Evolutionary conservation across 768 basidiomycete genomes (phyloP), one percentile per base, ranked within the genome.

Genomic region (Suillus clintonianus): DNA sequence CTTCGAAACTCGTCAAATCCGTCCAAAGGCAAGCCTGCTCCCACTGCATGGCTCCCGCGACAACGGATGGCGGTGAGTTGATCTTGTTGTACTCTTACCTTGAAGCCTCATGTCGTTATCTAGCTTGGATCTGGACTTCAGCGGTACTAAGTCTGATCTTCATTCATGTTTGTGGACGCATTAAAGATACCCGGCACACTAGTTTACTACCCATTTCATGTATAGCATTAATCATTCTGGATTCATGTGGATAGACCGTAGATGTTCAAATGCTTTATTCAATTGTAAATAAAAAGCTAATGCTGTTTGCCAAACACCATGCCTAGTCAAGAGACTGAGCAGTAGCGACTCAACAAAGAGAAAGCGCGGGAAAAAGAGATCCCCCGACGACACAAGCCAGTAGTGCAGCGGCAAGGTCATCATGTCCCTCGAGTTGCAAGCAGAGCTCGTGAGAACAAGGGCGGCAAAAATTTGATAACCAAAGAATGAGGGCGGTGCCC

Each of bases 41-140:
- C 90, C 24, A 82, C 80, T 6, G 87, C 89, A 64, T 95, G 91
- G 89, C 77, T 94, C 13, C 85, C 84, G 34, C 82, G 86, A 60
- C 88, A 92, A 71, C 82, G 92, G 62, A 77, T 78, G 81, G 84
- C 79, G 70, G 74, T 77, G 63, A 66, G 76, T 62, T 24, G 30
- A 27, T 27, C 5, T 1, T 3, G 19, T 27, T 30, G 24, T 4
- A 47, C 22, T 59, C 24, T 17, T 30, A 15, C 14, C 5, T 37
- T 8, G 42, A 19, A 32, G 34, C 53, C 50, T 36, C 8, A 42
- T 55, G 41, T 19, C 2, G 5, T 47, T 55, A 3, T 53, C 59
- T 53, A 76, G 74, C 74, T 76, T n/a, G 75, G 71, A 43, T 73
- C 67, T 32, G 71, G 70, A 42, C 62, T 76, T 32, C 71, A 57